phyloP scores from a whole-genome alignment of 2,329 filamentous ascomycete genomes.

The Cephalotrichum gorgonifer region DNA sequence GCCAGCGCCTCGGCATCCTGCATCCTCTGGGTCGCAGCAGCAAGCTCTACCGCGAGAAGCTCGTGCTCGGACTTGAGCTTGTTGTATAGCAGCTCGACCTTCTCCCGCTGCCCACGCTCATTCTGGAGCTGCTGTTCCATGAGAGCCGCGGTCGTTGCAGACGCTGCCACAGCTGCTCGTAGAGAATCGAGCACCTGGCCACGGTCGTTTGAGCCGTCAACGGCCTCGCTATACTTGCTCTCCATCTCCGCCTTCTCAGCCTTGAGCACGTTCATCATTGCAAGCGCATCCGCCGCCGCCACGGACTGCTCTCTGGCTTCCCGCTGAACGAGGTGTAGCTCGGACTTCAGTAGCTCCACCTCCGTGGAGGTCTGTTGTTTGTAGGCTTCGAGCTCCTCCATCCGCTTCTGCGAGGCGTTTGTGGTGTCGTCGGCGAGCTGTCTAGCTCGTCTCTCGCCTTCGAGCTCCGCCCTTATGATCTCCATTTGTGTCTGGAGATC shows the following conservation, averaged over 20 bases:
- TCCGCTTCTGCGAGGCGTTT: constrained; percentile 70
- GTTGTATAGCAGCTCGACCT: constrained; percentile 64
- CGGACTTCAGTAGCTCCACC: constrained; percentile 73
- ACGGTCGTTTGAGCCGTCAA: constrained; percentile 59
- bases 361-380: constrained; percentile 77
- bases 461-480: constrained; percentile 56
- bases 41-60: constrained; percentile 65
- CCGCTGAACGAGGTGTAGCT: constrained; percentile 71
- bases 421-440: constrained; percentile 83
- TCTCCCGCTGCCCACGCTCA: constrained; percentile 66
- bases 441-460: constrained; percentile 70
- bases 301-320: constrained; percentile 72
- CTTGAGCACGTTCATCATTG: constrained; percentile 62
- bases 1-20: constrained; percentile 81
- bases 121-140: constrained; percentile 77
- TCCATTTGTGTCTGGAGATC: constrained; percentile 74
- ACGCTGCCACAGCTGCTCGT: constrained; percentile 67
- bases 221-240: constrained; percentile 55
- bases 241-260: constrained; percentile 79
- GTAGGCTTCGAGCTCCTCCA: constrained; percentile 73
- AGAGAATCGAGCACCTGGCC: constrained; percentile 63
- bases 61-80: constrained; percentile 79
- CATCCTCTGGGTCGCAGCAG: constrained; percentile 61
- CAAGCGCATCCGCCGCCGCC: constrained; percentile 64
- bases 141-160: constrained; percentile 63